Evolutionary conservation across 495 filamentous ascomycete species (phyloP), one percentile per base, ranked within the genome.

Genomic region (Trichoderma virens): DNA sequence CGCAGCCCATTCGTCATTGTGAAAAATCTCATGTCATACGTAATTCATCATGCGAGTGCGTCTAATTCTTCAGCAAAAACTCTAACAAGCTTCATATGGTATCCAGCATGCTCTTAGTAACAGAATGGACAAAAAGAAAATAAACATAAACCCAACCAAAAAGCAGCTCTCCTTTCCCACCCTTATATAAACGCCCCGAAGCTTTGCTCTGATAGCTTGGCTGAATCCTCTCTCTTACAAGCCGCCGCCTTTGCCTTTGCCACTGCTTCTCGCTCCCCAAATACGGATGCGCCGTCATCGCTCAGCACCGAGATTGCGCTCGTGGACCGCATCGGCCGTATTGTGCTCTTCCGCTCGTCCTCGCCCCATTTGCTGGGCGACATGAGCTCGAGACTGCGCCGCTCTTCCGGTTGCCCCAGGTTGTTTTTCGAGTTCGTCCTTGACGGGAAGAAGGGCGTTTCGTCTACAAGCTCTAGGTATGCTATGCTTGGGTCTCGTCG

Each of bases 311-410:
- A 61, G 30, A 61, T 35, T n/a, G 31, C 31, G 23, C 31, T 61
- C 59, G 18, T 35, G 4, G 59, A 61, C 35, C 31, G 31, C 59
- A 23, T 34, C 9, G 59, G 59, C 7, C 59, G 59, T 27, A 61
- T 56, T 16, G 51, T 56, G 51, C 51, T 56, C 51, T 56, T 56
- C 51, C 51, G 11, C 27, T 56, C 51, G 13, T 56, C 51, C 51
- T 56, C 27, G 25, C 51, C 59, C 59, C 59, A 61, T n/a, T 61
- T 61, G 59, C 59, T 61, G 3, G 59, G 35, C 28, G 51, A 56
- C 23, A 56, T 56, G 25, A 56, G 51, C 51, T 56, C 51, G 11
- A 56, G 25, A 16, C 51, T 56, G 11, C 27, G 51, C 30, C 51
- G 59, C 18, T 61, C 59, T 27, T 34, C 59, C 31, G 18, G 25